Percentiles rank a stretch among this genome's conserved stretches.
Evolutionary conservation across 2,329 filamentous ascomycete genomes (phyloP).

Genomic region (Geosmithia putterillii): DNA sequence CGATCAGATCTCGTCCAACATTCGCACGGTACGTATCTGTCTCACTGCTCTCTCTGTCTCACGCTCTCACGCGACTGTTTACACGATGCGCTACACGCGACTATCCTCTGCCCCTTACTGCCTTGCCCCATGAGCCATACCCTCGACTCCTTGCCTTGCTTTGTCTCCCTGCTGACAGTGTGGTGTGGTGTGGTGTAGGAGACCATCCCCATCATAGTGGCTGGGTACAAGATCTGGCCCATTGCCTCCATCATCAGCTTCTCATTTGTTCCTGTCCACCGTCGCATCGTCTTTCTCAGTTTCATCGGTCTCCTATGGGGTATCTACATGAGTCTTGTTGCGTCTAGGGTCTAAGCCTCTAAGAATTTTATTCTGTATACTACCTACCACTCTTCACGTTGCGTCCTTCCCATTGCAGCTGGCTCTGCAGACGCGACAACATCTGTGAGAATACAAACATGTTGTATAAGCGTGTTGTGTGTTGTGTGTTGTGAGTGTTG

Average conservation of each 20-base stretch:
- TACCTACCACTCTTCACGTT: background rate
- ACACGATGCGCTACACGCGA: too few species aligned
- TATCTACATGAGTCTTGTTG: constrained; percentile 37
- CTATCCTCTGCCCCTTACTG: too few species aligned
- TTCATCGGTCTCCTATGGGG: constrained; percentile 37
- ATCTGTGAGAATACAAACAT: background rate
- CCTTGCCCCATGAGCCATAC: background rate
- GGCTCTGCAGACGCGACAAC: background rate
- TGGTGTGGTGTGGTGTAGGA: constrained; percentile 14
- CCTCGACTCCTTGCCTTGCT: background rate
- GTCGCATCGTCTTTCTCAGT: constrained; percentile 35
- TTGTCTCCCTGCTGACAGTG: background rate
- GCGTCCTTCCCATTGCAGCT: too few species aligned
- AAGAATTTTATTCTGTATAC: background rate
- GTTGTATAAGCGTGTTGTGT: too few species aligned
- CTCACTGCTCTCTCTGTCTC: too few species aligned
- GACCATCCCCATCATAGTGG: constrained; percentile 34
- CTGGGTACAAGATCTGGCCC: constrained; percentile 39
- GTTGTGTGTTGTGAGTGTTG: background rate
- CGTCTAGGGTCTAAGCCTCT: constrained; percentile 23
- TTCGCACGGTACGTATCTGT: constrained; percentile 16
- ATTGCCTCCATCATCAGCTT: constrained; percentile 38
- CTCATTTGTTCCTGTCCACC: constrained; percentile 33
- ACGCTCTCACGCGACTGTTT: too few species aligned
- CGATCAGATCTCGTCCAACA: constrained; percentile 22